Conservation (phyloP, 1,284 basidiomycete species). For the Cryptococcus jaspeensis region DNA sequence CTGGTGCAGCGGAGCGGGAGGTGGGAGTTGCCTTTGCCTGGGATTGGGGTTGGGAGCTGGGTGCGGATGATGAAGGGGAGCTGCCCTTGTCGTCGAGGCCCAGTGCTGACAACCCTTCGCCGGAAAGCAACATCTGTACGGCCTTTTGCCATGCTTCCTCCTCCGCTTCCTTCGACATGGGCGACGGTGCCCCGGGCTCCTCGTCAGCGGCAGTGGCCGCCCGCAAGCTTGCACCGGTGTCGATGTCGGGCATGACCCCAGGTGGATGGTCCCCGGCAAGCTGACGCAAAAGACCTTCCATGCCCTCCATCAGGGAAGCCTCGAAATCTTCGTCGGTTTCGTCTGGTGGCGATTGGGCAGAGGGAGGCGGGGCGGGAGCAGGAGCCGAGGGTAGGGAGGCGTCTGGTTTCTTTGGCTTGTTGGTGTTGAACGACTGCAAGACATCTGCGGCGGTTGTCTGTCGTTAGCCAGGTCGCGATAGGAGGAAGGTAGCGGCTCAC, state of each 20-base stretch:
- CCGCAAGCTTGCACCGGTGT: not conserved
- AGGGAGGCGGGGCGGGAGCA: constrained; percentile 13
- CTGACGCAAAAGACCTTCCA: constrained; percentile 80
- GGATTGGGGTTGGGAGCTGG: not conserved
- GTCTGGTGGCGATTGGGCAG: constrained; percentile 13
- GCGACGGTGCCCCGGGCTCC: not conserved
- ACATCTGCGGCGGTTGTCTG: constrained; percentile 31
- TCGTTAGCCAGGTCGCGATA: not conserved
- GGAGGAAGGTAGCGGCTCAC: constrained; percentile 20
- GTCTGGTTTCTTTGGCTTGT: constrained; percentile 10
- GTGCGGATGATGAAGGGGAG: not conserved
- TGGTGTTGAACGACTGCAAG: constrained; percentile 43
- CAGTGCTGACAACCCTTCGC: constrained; percentile 63
- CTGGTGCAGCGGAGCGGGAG: constrained; percentile 5
- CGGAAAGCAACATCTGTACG: constrained; percentile 71
- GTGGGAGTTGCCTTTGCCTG: too few species aligned
- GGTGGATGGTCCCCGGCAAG: constrained; percentile 55
- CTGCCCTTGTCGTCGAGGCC: constrained; percentile 46
- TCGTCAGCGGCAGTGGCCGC: not conserved
- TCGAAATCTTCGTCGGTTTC: constrained; percentile 60
- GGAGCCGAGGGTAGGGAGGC: constrained; percentile 39
- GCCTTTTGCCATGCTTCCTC: constrained; percentile 61
- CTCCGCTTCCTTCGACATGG: constrained; percentile 40
- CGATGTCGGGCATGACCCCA: constrained; percentile 34
- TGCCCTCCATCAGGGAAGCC: constrained; percentile 70